Evolutionary conservation across 768 basidiomycete species (phyloP), one percentile per base, ranked within the genome.

Genomic region (Leccinum barrowsii): DNA sequence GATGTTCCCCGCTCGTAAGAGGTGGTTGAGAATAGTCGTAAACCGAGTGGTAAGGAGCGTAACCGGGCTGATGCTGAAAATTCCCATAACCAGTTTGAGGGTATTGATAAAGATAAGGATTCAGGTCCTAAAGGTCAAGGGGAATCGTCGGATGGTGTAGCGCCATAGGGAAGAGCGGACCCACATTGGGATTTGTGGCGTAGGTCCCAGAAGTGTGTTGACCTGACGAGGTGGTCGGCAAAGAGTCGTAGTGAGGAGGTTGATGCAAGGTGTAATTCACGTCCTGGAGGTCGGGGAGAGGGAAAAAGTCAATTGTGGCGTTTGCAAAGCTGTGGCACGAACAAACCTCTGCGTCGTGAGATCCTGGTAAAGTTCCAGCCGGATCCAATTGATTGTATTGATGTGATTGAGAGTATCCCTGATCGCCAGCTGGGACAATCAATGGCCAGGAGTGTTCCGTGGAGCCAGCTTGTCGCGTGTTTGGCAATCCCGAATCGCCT

Each of bases 121-220:
- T n/a, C 50, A 51, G 3, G 40, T 51, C 53, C 67, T 69, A 49
- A 15, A 28, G 11, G 37, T 11, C 47, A 44, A 52, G 8, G 28
- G 17, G 17, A 44, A 30, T 28, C 5, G 19, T 61, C 44, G 61
- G 30, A 2, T 4, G 30, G 19, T 26, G 47, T 47, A 17, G 21
- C 12, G 28, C 15, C n/a, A 53, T 40, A 51, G 4, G 19, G 17
- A 50, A 17, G 11, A 24, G 17, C 13, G 42, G 28, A 12, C 54
- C 7, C 13, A 69, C 67, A 50, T 61, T 13, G 10, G 12, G 28
- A 48, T 52, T 55, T 1, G 58, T 59, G 58, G 61, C 42, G 55
- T 54, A 52, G 1, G 47, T 28, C 42, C 21, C 49, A 7, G 48
- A 35, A 30, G 37, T 28, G 17, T 30, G 12, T 48, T 26, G 40